phyloP scores from a whole-genome alignment of 345 rosid genomes.

The Syzygium grande region DNA sequence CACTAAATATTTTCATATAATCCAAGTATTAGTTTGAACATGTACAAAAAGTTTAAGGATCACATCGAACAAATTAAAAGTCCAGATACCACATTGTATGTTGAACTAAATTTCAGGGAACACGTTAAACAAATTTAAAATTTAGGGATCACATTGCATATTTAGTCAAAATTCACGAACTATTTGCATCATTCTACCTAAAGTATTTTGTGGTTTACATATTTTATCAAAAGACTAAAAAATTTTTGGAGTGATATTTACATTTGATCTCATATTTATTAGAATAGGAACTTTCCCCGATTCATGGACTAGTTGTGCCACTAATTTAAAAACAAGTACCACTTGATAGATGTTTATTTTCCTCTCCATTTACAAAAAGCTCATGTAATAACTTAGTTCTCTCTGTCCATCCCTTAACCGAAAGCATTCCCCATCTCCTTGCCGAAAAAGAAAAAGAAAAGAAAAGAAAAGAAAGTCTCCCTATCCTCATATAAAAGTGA shows the following conservation, averaged over 20 bases:
- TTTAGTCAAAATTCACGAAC: no score
- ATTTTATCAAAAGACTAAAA: not conserved
- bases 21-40: no score
- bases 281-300: not conserved
- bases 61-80: no score
- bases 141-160: no score
- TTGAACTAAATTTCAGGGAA: no score
- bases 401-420: not conserved
- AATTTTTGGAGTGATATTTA: not conserved
- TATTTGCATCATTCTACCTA: no score
- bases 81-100: no score
- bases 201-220: not conserved
- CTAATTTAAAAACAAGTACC: not conserved
- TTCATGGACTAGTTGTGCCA: not conserved
- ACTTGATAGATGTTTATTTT: not conserved
- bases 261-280: not conserved
- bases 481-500: not conserved
- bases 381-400: not conserved
- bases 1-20: no score
- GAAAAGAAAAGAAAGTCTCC: not conserved
- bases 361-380: not conserved
- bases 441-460: not conserved
- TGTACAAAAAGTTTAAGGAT: no score
- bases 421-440: not conserved
- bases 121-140: no score